Conservation (phyloP, 2,329 filamentous ascomycete genomes). For the Eutypa lata region DNA sequence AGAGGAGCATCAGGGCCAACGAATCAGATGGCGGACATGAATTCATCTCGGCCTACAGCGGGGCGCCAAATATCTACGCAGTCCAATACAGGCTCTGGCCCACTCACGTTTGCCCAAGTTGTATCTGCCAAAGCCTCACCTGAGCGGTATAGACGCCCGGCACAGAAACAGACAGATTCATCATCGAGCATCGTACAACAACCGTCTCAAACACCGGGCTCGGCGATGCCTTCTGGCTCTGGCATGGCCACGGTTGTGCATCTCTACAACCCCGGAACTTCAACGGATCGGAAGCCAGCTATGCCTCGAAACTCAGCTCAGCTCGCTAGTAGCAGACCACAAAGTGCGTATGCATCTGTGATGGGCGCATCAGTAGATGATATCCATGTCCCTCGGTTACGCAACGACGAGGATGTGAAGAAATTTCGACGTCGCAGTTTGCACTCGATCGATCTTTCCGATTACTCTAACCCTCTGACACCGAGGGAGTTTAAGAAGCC, state of each 20-base stretch:
- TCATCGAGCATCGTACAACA: slow-evolving; percentile 25
- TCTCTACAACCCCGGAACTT: slow-evolving; percentile 46
- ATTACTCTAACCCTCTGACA: slow-evolving; percentile 36
- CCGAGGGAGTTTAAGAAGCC: slow-evolving; percentile 35
- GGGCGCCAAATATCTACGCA: slow-evolving; percentile 35
- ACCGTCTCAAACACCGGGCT: slow-evolving; percentile 29
- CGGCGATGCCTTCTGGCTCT: slow-evolving; percentile 46
- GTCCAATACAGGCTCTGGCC: slow-evolving; percentile 37
- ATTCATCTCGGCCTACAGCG: slow-evolving; percentile 15
- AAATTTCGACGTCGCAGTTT: slow-evolving; percentile 81
- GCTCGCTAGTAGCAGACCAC: slow-evolving; percentile 42
- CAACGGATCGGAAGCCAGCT: slow-evolving; percentile 32
- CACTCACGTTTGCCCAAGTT: slow-evolving; percentile 55
- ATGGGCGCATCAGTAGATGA: slow-evolving; percentile 63
- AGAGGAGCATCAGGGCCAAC: slow-evolving; percentile 45
- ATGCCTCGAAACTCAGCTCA: slow-evolving; percentile 29
- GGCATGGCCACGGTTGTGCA: slow-evolving; percentile 54
- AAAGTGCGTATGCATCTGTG: slow-evolving; percentile 47
- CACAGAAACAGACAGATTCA: slow-evolving; percentile 54
- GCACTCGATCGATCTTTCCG: slow-evolving; percentile 57
- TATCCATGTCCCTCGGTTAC: slow-evolving; percentile 57
- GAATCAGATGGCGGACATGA: slow-evolving; percentile 36
- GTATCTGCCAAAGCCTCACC: slow-evolving; percentile 66
- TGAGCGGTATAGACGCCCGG: slow-evolving; percentile 76
- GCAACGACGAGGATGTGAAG: slow-evolving; percentile 65